Evolutionary conservation across 495 filamentous ascomycete species (phyloP).

Genomic region (Talaromyces adpressus): DNA sequence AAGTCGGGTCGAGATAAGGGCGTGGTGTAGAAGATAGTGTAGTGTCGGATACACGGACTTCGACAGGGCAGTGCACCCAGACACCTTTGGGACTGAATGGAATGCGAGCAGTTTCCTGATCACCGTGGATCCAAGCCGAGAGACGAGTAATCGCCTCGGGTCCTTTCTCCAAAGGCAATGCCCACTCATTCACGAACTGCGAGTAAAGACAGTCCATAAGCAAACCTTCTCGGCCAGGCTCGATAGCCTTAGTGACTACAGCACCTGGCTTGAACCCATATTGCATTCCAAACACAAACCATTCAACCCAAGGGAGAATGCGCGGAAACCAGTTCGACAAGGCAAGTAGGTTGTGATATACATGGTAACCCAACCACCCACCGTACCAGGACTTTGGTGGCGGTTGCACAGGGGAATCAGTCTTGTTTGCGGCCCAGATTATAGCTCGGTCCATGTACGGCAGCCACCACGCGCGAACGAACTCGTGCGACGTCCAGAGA

Average conservation of each 20-base stretch:
- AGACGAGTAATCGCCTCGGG: constrained; percentile 83
- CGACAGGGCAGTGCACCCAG: constrained; percentile 88
- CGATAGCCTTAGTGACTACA: constrained; percentile 60
- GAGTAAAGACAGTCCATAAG: constrained; percentile 95
- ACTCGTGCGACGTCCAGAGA: constrained; percentile 81
- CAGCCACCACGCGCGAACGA: constrained; percentile 94
- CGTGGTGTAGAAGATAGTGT: constrained; percentile 47
- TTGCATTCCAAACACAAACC: constrained; percentile 92
- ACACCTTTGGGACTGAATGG: constrained; percentile 72
- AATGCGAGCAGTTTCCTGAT: constrained; percentile 51
- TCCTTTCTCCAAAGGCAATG: constrained; percentile 78
- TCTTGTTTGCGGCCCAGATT: constrained; percentile 78
- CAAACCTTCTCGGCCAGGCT: constrained; percentile 70
- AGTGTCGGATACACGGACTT: constrained; percentile 81
- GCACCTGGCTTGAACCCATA: constrained; percentile 74
- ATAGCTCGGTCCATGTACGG: constrained; percentile 82
- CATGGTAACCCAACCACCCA: constrained; percentile 69
- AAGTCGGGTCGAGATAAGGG: constrained; percentile 74
- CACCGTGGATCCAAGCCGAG: constrained; percentile 74
- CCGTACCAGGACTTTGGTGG: constrained; percentile 67
- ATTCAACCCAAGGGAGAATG: constrained; percentile 79
- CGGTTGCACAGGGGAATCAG: constrained; percentile 42
- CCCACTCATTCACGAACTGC: constrained; percentile 98
- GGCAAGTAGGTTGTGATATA: constrained; percentile 85
- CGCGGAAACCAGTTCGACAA: constrained; percentile 69